Base-by-base conservation (phyloP, 192 early-diverging fungal species). In the Backusella morwellensis region DNA sequence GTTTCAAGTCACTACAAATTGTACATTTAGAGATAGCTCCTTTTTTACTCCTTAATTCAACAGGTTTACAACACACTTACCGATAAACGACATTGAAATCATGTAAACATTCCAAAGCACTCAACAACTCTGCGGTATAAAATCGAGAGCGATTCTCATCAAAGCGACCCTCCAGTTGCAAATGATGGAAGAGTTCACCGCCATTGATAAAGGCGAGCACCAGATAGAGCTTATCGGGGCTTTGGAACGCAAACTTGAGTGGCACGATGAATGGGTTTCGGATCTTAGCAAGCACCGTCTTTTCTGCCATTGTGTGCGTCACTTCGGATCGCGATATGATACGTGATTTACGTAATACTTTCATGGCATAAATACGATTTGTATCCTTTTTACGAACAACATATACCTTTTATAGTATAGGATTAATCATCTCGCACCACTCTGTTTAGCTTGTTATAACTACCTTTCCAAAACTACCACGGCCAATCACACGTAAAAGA, bases 401-500 rank as follows among this genome's bases (percentile, higher is more conserved):
- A 92, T 95, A 94, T 8, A 93, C 91, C 87, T 86, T 67, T 73
- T 1, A 47, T 12, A 66, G 36, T 14, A n/a, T 35, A 17, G 17
- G 15, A 42, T 40, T 73, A 40, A 8, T 44, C 17, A 8, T 74
- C 36, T 76, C 74, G 12, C 50, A n/a, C n/a, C 50, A n/a, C n/a
- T 52, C 0, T 47, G 5, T 50, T 59, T 63, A 14, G 19, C 3
- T 26, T 26, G 21, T 56, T 26, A 23, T 19, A 23, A 67, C 21
- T 83, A 98, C 97, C 87, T 97, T 98, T 76, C 96, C 96, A 87
- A 98, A 99, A 80, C 92, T 94, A 52, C 97, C 97, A 76, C 97
- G 97, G 63, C 97, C 97, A 84, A 99, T 95, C 69, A 97, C 95
- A 80, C 96, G 97, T 50, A 98, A 88, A 73, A 97, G 82, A 78